A percentile compares a stretch with the other conserved stretches of the same genome.
Evolutionary conservation across 345 rosid genomes (phyloP).

Genomic region (Atalantia buxifolia): DNA sequence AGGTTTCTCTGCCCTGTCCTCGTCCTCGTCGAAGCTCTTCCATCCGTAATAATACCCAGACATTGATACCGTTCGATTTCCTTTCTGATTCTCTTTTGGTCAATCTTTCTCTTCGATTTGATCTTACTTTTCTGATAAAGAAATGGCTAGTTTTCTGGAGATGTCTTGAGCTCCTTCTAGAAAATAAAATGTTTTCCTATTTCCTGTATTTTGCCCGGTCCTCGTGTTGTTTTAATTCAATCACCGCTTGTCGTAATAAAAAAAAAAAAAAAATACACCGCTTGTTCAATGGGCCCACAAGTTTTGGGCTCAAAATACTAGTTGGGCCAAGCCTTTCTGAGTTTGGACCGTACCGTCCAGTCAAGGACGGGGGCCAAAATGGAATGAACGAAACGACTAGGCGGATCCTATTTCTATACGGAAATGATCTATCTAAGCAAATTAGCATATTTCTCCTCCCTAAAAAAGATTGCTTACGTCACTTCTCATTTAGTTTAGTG

Average conservation of each 20-base stretch:
- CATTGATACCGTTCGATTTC: slow-evolving; percentile 24
- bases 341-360: background rate
- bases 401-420: background rate
- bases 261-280: too few relatives aligned
- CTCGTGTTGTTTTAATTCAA: background rate
- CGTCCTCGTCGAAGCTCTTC: slow-evolving; percentile 77
- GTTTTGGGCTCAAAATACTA: too few relatives aligned
- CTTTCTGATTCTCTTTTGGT: background rate
- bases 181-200: background rate
- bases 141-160: background rate
- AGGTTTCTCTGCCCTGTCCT: slow-evolving; percentile 92
- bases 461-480: background rate
- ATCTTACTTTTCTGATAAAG: background rate
- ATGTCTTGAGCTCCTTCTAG: slow-evolving; percentile 50
- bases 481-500: too few relatives aligned
- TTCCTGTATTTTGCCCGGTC: background rate
- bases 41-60: slow-evolving; percentile 46
- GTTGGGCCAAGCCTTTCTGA: background rate
- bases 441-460: background rate
- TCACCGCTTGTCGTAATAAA: too few relatives aligned
- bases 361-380: background rate
- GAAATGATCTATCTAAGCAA: background rate
- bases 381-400: too few relatives aligned
- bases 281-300: too few relatives aligned
- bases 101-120: too few relatives aligned